A percentile compares a stretch with the other conserved stretches of the same genome.
Conservation (phyloP, 164 flowering plant genomes). For the Umbilicus rupestris region DNA sequence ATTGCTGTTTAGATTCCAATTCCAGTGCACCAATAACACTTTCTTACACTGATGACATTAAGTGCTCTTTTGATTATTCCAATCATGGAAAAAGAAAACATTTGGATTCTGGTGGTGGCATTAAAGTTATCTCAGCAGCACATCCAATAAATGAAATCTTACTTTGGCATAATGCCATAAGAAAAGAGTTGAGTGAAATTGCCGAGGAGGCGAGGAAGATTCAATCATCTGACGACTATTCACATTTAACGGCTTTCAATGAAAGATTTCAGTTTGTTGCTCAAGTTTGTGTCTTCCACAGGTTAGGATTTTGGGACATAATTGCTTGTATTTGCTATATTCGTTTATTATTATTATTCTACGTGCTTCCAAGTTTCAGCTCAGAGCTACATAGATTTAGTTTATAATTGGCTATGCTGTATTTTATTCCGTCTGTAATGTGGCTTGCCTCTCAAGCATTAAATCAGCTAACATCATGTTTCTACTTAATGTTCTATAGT, state of each 20-base stretch:
- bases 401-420: not conserved
- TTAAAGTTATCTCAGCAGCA: slow-evolving; percentile 17
- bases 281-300: slow-evolving; percentile 95
- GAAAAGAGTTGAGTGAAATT: slow-evolving; percentile 65
- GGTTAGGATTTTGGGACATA: slow-evolving; percentile 29
- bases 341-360: not conserved
- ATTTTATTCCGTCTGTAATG: not conserved
- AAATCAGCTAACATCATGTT: not conserved
- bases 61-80: slow-evolving; percentile 40
- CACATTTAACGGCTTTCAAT: slow-evolving; percentile 65
- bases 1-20: slow-evolving; percentile 20
- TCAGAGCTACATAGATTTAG: not conserved
- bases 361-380: not conserved
- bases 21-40: slow-evolving; percentile 9
- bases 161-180: slow-evolving; percentile 89
- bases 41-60: slow-evolving; percentile 20
- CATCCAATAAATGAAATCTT: slow-evolving; percentile 87
- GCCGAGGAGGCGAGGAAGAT: slow-evolving; percentile 72
- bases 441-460: not conserved
- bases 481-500: slow-evolving; percentile 37
- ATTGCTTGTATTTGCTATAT: not conserved
- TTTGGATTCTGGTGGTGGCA: slow-evolving; percentile 21
- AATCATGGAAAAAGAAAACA: slow-evolving; percentile 50
- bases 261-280: slow-evolving; percentile 86
- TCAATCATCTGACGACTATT: slow-evolving; percentile 61